phyloP scores from a whole-genome alignment of 169 alveolate species.

The Eimeria maxima region DNA sequence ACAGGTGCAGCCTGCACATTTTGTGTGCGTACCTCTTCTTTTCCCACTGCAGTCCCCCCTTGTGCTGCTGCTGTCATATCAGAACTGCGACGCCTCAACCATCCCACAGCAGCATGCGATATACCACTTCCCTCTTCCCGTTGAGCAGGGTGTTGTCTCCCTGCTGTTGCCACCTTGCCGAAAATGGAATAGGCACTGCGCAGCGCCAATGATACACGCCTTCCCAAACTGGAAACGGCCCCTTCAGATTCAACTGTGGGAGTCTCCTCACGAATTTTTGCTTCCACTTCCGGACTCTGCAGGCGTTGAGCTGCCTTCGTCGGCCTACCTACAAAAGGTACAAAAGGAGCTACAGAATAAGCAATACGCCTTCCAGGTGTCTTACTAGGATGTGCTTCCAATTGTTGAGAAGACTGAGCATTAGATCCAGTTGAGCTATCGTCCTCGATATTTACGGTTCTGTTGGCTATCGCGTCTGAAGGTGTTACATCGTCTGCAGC shows the following conservation, averaged over 20 bases:
- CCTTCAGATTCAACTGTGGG: background rate
- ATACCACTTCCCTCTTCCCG: background rate
- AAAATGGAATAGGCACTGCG: constrained; percentile 48
- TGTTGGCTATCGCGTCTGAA: background rate
- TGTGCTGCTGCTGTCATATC: background rate
- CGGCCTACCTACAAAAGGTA: constrained; percentile 13
- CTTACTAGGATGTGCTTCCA: background rate
- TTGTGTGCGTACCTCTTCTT: background rate
- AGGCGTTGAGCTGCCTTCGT: constrained; percentile 31
- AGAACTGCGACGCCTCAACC: constrained; percentile 33
- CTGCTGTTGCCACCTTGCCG: background rate
- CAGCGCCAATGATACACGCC: constrained; percentile 16
- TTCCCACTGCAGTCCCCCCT: background rate
- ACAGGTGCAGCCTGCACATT: background rate
- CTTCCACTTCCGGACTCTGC: background rate
- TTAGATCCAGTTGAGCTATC: background rate
- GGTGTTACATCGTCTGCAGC: background rate
- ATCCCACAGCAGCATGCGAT: constrained; percentile 45
- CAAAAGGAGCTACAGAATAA: constrained; percentile 32
- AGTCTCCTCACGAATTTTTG: background rate
- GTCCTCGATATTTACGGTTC: background rate
- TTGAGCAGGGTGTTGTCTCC: constrained; percentile 54
- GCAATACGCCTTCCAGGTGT: background rate
- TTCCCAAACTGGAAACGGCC: constrained; percentile 8
- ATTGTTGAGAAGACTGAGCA: background rate